These are phyloP conservation scores for Microcyclospora pomicola DNA, from an alignment of 2,329 filamentous ascomycete species.

Conservation along the genomic window DNA sequence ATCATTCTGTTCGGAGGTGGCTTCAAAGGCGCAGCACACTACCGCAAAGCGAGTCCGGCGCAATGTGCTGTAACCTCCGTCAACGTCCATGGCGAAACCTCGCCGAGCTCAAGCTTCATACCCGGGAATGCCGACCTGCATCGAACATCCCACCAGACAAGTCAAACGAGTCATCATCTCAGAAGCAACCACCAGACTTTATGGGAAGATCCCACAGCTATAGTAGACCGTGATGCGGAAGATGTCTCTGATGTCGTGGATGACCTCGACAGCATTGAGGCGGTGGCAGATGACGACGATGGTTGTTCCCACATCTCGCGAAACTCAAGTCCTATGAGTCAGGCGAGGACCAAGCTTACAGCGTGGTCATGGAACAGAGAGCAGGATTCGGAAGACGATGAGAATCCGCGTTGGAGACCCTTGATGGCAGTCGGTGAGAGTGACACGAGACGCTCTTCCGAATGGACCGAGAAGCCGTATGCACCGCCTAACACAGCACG, in stretches of 20 bases:
- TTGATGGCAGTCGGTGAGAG: conserved; percentile 5
- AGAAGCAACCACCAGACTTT: background rate
- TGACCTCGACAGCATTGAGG: background rate
- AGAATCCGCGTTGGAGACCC: conserved; percentile 5
- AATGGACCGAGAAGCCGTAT: background rate
- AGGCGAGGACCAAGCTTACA: conserved; percentile 13
- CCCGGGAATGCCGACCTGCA: background rate
- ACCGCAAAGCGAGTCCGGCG: too few species aligned
- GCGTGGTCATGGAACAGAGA: conserved; percentile 15
- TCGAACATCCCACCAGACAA: conserved; percentile 1
- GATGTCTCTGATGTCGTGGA: background rate
- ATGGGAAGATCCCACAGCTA: background rate
- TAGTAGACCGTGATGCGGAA: background rate
- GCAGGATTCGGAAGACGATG: conserved; percentile 2
- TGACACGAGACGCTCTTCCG: background rate
- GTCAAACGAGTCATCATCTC: too few species aligned
- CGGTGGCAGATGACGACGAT: background rate
- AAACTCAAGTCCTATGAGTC: conserved; percentile 8
- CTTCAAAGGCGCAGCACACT: too few species aligned
- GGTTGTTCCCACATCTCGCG: conserved; percentile 1
- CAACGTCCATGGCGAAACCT: background rate
- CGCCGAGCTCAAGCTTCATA: conserved; percentile 1
- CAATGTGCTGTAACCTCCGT: too few species aligned
- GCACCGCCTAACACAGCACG: conserved; percentile 1
- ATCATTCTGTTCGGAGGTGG: too few species aligned